Base-by-base conservation (phyloP, 805 yeast species). In the Helenozyma baotianmanensis region DNA sequence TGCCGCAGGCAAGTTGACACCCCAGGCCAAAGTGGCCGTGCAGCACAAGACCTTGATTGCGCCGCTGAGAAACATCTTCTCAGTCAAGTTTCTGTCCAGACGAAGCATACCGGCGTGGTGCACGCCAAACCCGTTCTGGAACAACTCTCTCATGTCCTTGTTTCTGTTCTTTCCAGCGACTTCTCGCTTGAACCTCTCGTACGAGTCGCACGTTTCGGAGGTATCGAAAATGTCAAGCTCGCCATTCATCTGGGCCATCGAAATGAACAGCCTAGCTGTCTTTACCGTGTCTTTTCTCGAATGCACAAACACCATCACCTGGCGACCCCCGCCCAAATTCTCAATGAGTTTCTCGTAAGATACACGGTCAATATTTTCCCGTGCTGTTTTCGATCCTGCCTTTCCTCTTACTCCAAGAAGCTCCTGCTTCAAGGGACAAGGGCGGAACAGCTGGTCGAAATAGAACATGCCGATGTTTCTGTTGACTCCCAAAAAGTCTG, bases 1-100 rank as follows among this genome's bases (percentile, higher is more conserved):
- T 2, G 96, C 97, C 6, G 98, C 98, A 2, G 99, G 98, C 38
- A 92, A 67, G 53, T 92, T 92, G 13, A 92, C 97, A 74, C 99
- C 99, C 99, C 99, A 92, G 0, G 99, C 99, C 38, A 92, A 73
- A 0, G 99, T 92, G 0, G 98, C 95, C 2, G 99, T 92, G 71
- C 96, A 88, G 50, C 95, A 83, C 12, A 92, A 63, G 0, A 92
- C 97, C 39, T 81, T 84, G 42, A 92, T 82, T 0, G 88, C 83
- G 25, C 98, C 97, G 19, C 70, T 64, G 19, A 80, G 68, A 54
- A 92, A 92, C 82, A 90, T 74, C 51, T 80, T 81, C 50, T 94
- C 98, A 0, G 94, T 82, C 32, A 88, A 53, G 50, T 88, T 89
- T 51, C 99, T 74, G 51, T 92, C 99, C 1, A 88, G 63, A 42